These are phyloP conservation scores for Hyaloscypha finlandica DNA, from an alignment of 495 filamentous ascomycete species.

Conservation along the genomic window DNA sequence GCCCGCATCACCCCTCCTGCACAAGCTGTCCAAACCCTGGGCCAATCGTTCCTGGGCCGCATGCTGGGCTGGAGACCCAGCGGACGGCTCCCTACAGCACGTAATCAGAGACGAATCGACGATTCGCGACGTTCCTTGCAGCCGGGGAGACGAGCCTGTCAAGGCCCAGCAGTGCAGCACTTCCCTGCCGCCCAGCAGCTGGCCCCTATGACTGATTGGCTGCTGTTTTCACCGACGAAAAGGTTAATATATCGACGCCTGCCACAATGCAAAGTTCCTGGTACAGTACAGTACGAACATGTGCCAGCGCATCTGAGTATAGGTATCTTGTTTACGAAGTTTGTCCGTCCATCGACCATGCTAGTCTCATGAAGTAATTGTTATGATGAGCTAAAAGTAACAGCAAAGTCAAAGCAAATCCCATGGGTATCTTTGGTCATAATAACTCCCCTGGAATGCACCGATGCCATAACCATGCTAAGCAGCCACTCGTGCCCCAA, in stretches of 20 bases:
- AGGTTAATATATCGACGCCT: slow-evolving; percentile 8
- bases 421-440: background rate
- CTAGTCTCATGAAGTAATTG: background rate
- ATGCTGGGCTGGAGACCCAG: slow-evolving; percentile 1
- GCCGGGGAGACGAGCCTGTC: background rate
- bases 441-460: background rate
- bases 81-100: slow-evolving; percentile 16
- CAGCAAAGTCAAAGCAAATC: slow-evolving; percentile 2
- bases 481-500: background rate
- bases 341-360: background rate
- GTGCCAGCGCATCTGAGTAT: slow-evolving; percentile 9
- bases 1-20: background rate
- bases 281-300: background rate
- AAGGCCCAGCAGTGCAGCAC: background rate
- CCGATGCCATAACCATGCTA: background rate
- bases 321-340: slow-evolving; percentile 6
- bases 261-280: background rate
- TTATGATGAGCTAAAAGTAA: slow-evolving; percentile 9
- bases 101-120: slow-evolving; percentile 18
- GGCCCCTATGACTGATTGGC: slow-evolving; percentile 4
- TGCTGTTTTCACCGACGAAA: slow-evolving; percentile 1
- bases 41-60: slow-evolving; percentile 7
- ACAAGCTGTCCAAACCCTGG: background rate
- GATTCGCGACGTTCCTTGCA: slow-evolving; percentile 19
- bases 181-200: background rate